phyloP scores from a whole-genome alignment of 441 rosid genomes.

The Brassica balearica region DNA sequence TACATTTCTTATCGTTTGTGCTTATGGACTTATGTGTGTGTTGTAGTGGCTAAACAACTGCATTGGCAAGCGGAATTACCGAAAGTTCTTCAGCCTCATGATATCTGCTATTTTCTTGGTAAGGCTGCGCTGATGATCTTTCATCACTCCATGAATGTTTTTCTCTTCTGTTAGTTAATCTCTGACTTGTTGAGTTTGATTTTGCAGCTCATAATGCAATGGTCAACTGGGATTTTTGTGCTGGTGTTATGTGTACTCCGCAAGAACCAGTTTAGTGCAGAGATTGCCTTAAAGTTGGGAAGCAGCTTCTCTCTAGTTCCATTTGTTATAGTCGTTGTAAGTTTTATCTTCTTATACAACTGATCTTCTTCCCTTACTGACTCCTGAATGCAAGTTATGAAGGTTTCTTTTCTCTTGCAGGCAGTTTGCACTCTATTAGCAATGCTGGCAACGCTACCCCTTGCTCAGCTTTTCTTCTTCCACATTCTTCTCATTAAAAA shows the following conservation, averaged over 20 bases:
- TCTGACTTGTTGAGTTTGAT: slow-evolving; percentile 42
- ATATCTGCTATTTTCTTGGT: slow-evolving; percentile 88
- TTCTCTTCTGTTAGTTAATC: background rate
- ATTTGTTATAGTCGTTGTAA: slow-evolving; percentile 91
- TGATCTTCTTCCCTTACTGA: background rate
- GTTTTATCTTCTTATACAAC: slow-evolving; percentile 32
- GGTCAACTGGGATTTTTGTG: slow-evolving; percentile 90
- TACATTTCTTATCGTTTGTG: slow-evolving; percentile 13
- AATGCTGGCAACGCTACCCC: slow-evolving; percentile 91
- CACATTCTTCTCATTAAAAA: slow-evolving; percentile 92
- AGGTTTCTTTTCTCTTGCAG: slow-evolving; percentile 51
- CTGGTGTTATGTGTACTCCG: slow-evolving; percentile 82
- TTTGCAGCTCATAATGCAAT: slow-evolving; percentile 98
- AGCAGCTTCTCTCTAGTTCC: slow-evolving; percentile 95
- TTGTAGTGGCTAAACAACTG: slow-evolving; percentile 97
- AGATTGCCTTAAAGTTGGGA: slow-evolving; percentile 85
- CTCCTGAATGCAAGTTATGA: slow-evolving; percentile 13
- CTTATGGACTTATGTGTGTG: slow-evolving; percentile 40
- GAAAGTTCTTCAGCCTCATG: slow-evolving; percentile 95
- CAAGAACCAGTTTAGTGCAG: slow-evolving; percentile 66
- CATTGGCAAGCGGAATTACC: slow-evolving; percentile 84
- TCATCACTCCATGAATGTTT: background rate
- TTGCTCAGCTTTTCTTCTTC: slow-evolving; percentile 96
- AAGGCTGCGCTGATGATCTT: slow-evolving; percentile 45
- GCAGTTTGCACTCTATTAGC: slow-evolving; percentile 86